phyloP scores from a whole-genome alignment of 345 rosid genomes.

The Brassica juncea region DNA sequence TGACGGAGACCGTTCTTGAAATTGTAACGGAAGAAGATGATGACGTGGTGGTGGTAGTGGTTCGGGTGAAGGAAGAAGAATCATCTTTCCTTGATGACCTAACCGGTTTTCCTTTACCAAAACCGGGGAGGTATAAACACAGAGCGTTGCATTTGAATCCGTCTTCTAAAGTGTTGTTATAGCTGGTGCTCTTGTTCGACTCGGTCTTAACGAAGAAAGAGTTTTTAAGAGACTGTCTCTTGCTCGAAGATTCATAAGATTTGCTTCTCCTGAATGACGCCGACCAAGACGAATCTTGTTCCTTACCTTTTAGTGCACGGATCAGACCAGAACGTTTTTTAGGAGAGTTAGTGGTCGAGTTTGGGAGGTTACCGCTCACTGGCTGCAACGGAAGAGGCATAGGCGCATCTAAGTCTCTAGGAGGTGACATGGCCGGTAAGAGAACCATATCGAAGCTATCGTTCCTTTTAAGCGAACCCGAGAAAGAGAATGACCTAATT shows the following conservation, averaged over 20 bases:
- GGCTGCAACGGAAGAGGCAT: conserved; percentile 51
- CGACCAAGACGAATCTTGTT: conserved; percentile 25
- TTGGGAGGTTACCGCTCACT: conserved; percentile 63
- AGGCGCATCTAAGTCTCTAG: conserved; percentile 35
- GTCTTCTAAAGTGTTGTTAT: conserved; percentile 38
- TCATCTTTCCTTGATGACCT: conserved; percentile 40
- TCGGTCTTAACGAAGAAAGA: conserved; percentile 41
- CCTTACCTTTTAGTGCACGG: conserved; percentile 39
- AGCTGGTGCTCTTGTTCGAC: conserved; percentile 27
- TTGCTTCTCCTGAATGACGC: conserved; percentile 49
- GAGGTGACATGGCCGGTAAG: conserved; percentile 43
- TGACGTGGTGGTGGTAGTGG: conserved; percentile 29
- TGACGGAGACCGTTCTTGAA: conserved; percentile 33
- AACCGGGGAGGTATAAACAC: conserved; percentile 77
- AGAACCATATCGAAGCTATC: conserved; percentile 49
- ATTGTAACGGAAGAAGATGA: conserved; percentile 21
- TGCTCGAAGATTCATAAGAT: conserved; percentile 51
- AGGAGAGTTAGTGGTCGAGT: conserved; percentile 59
- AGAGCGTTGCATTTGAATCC: conserved; percentile 75
- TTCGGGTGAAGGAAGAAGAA: conserved; percentile 35
- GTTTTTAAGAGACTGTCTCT: conserved; percentile 30
- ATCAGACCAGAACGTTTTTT: conserved; percentile 48
- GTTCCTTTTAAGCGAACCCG: conserved; percentile 32
- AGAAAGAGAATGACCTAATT: conserved; percentile 41
- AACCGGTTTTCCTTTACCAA: conserved; percentile 62